Evolutionary conservation across 164 flowering plant species (phyloP), one percentile per base, ranked within the genome.

Genomic region (Chimonanthus salicifolius): DNA sequence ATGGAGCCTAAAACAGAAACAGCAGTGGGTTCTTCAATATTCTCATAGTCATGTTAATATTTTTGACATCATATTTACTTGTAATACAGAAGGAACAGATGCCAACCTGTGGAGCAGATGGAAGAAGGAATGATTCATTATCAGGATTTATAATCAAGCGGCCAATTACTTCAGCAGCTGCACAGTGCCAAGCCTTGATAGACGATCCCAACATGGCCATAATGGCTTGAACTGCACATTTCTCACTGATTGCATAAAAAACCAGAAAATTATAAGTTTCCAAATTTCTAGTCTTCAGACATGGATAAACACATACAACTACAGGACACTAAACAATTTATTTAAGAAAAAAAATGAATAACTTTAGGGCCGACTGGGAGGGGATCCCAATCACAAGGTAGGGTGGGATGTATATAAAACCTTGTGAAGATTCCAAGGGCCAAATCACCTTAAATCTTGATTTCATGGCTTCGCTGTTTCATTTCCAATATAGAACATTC

Each of bases 81-180:
- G 49, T 44, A 7, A 51, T 51, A 64, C 9, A 65, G 9, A 64
- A 76, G 54, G 54, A 49, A 71, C 3, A 47, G 9, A 67, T 33
- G 68, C 70, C 62, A 73, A 96, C 98, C 98, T 92, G 97, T 48
- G 98, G 90, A 69, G 87, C 82, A 79, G 86, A 92, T 44, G 97
- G 93, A 73, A 92, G 86, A 77, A 96, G 88, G 71, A 89, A 91
- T 46, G 92, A 89, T 70, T 96, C 98, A 77, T 93, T 95, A 77
- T 95, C 99, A 68, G 99, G 99, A 81, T 93, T 95, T 78, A 95
- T 90, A 46, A 93, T 88, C 80, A 93, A 70, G 58, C 98, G 93
- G 13, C 99, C 97, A 80, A 95, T 85, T 69, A 95, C 75, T 81
- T 96, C 99, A 72, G 98, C 94, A 74, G 98, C 98, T 18, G 91